These are phyloP conservation scores for Halenospora varia DNA, from an alignment of 495 filamentous ascomycete species.

Conservation along the genomic window DNA sequence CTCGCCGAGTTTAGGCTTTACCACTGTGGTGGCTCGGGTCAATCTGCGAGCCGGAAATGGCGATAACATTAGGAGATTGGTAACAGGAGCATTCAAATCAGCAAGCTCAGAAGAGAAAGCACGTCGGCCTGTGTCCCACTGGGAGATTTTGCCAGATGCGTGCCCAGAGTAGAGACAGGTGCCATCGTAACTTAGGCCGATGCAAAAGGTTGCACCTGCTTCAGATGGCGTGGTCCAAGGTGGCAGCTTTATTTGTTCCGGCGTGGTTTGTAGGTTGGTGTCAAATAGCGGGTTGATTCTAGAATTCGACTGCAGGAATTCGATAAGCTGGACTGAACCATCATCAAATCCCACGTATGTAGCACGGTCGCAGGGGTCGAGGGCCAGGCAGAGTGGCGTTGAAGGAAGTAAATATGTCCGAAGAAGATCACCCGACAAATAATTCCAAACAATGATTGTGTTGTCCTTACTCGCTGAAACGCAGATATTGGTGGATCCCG, in stretches of 20 bases:
- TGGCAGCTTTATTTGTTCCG: constrained; percentile 51
- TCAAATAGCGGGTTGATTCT: constrained; percentile 51
- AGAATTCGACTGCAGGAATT: constrained; percentile 58
- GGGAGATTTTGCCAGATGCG: constrained; percentile 67
- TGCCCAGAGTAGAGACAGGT: constrained; percentile 79
- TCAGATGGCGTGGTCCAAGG: constrained; percentile 62
- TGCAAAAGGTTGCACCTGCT: constrained; percentile 55
- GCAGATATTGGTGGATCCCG: constrained; percentile 66
- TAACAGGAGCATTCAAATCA: constrained; percentile 72
- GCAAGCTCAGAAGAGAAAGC: constrained; percentile 56
- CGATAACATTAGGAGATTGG: constrained; percentile 67
- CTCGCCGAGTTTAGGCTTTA: constrained; percentile 68
- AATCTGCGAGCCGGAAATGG: constrained; percentile 46
- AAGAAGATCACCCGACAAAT: constrained; percentile 66
- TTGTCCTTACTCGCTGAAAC: constrained; percentile 77
- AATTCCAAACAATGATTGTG: constrained; percentile 86
- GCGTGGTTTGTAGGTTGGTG: constrained; percentile 45
- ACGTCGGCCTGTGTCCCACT: constrained; percentile 72
- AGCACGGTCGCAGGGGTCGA: constrained; percentile 82
- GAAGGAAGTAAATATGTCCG: constrained; percentile 75
- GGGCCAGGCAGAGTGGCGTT: constrained; percentile 63
- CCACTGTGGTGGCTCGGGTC: constrained; percentile 55
- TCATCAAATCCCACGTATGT: constrained; percentile 81
- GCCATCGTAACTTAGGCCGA: constrained; percentile 77
- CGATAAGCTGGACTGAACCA: constrained; percentile 74